Percentiles rank a stretch among this genome's conserved stretches.
phyloP scores from a whole-genome alignment of 2,329 filamentous ascomycete genomes.

The Xylaria sp. region DNA sequence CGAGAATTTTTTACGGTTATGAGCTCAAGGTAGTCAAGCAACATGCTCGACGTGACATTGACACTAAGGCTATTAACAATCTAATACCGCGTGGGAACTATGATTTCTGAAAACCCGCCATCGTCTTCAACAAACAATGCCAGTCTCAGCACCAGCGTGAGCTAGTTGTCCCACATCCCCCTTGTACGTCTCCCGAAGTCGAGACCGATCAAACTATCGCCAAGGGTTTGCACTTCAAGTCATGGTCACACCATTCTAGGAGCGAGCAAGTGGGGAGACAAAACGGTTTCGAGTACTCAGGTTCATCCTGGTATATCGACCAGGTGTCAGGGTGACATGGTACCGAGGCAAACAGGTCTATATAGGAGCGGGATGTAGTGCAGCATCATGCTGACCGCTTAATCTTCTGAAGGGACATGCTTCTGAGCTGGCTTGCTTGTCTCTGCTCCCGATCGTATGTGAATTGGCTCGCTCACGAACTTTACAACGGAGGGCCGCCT shows the following conservation, averaged over 20 bases:
- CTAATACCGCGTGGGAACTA: background rate
- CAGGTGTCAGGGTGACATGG: constrained; percentile 28
- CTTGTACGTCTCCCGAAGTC: background rate
- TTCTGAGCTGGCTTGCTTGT: background rate
- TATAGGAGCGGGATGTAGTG: background rate
- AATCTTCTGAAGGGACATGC: background rate
- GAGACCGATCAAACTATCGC: background rate
- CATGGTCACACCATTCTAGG: constrained; percentile 13
- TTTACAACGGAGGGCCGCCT: background rate
- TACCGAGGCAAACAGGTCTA: background rate
- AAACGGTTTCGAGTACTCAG: constrained; percentile 29
- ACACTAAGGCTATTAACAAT: background rate
- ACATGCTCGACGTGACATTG: background rate
- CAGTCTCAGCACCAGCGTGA: too few species aligned
- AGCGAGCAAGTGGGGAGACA: constrained; percentile 23
- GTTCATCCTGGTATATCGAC: constrained; percentile 27
- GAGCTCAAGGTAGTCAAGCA: background rate
- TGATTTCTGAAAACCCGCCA: background rate
- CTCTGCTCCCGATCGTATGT: background rate
- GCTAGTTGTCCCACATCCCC: too few species aligned
- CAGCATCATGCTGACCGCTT: background rate
- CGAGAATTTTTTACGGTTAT: too few species aligned
- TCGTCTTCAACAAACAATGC: background rate
- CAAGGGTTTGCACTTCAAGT: background rate
- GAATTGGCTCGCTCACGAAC: background rate